Conservation (phyloP, 345 rosid genomes). For the Melaleuca alternifolia region DNA sequence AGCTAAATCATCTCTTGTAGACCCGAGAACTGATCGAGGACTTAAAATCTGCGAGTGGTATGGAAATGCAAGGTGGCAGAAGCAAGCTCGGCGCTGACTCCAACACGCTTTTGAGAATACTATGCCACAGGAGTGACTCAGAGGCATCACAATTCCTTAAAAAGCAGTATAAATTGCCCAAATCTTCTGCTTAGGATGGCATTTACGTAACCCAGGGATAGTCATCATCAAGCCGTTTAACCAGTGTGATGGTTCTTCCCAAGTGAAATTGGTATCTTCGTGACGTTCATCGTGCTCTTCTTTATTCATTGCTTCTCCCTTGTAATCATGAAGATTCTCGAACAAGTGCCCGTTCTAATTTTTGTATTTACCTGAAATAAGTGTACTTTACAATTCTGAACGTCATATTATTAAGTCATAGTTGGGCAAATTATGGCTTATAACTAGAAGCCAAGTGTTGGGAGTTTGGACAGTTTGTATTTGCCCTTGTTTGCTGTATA, state of each 20-base stretch:
- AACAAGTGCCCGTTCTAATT: not conserved
- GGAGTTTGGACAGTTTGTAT: not conserved
- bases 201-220: not conserved
- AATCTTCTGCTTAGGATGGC: slow-evolving; percentile 32
- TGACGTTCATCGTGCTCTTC: not conserved
- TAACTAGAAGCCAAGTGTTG: not conserved
- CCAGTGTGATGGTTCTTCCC: not conserved
- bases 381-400: not conserved
- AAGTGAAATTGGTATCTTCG: not conserved
- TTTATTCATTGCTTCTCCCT: not conserved
- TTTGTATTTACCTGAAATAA: not conserved
- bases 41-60: slow-evolving; percentile 54
- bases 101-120: slow-evolving; percentile 61
- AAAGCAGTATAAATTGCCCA: slow-evolving; percentile 91
- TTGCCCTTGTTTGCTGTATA: not conserved
- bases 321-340: not conserved
- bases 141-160: slow-evolving; percentile 89
- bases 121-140: slow-evolving; percentile 83
- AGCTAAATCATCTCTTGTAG: slow-evolving; percentile 22
- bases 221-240: not conserved
- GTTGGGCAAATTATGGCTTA: not conserved
- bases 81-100: slow-evolving; percentile 77
- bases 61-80: slow-evolving; percentile 44
- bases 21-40: slow-evolving; percentile 78
- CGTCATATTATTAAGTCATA: not conserved